Conservation (phyloP, 108 stramenopile genomes). For the Nitzschia sp. region DNA sequence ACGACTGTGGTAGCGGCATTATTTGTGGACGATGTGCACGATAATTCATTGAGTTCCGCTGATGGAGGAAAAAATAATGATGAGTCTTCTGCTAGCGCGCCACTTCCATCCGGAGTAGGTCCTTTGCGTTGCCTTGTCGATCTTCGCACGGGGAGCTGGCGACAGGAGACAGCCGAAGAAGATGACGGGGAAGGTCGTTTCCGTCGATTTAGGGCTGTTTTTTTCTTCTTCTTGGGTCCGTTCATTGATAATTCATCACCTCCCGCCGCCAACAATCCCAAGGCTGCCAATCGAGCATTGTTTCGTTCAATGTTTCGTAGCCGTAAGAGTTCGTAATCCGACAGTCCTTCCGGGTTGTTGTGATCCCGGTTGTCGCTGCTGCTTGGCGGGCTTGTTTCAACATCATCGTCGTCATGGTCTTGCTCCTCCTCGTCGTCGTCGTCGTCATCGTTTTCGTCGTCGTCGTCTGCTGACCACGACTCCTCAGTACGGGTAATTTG, state of each 20-base stretch:
- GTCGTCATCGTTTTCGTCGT: not conserved
- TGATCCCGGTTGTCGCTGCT: constrained; percentile 9
- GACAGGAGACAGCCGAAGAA: not conserved
- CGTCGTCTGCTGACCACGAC: too few relatives aligned
- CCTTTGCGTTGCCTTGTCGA: not conserved
- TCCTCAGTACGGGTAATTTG: too few relatives aligned
- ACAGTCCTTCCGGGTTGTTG: constrained; percentile 28
- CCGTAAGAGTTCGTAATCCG: constrained; percentile 64
- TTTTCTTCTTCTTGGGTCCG: not conserved
- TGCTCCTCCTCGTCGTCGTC: constrained; percentile 1
- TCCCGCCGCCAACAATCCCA: constrained; percentile 25
- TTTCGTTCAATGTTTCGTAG: constrained; percentile 79
- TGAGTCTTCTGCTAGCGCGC: too few relatives aligned
- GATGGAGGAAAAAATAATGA: too few relatives aligned
- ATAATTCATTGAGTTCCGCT: not conserved
- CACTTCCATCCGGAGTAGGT: not conserved
- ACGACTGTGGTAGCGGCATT: not conserved
- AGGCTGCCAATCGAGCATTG: constrained; percentile 60
- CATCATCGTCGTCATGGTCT: not conserved
- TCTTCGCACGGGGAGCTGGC: not conserved
- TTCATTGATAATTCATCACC: not conserved
- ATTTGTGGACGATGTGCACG: not conserved
- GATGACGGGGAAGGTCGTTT: not conserved
- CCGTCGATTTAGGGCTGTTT: not conserved
- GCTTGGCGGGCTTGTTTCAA: not conserved